Conservation (phyloP, 805 yeast genomes). For the Cyberlindnera bimundalis region DNA sequence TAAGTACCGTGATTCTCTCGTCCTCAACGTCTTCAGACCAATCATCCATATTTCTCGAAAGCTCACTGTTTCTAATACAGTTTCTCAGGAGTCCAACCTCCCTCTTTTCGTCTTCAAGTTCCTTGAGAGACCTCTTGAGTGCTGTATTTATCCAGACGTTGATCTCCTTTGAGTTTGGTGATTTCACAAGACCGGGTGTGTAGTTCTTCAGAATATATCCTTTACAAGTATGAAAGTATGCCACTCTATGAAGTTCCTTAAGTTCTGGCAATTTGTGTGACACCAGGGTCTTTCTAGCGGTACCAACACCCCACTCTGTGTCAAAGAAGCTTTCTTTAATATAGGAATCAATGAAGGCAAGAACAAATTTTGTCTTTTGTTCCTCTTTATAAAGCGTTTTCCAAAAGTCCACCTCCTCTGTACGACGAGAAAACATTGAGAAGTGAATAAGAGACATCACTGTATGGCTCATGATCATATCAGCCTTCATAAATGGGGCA, state of each 20-base stretch:
- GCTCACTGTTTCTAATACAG: neutral
- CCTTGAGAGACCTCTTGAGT: neutral
- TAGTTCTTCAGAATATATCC: neutral
- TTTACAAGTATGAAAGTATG: neutral
- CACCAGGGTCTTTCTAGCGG: neutral
- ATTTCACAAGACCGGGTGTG: neutral
- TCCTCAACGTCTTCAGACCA: neutral
- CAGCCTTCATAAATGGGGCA: neutral
- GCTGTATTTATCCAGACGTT: neutral
- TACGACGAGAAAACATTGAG: neutral
- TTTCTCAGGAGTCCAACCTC: neutral
- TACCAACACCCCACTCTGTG: neutral
- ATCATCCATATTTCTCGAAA: neutral
- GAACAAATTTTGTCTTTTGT: constrained; percentile 1
- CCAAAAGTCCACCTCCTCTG: constrained; percentile 3
- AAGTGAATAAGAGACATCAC: constrained; percentile 7
- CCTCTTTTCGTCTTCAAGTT: neutral
- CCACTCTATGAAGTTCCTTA: neutral
- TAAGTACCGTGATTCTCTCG: neutral
- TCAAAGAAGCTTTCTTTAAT: neutral
- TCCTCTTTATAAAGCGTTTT: neutral
- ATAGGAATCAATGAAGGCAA: constrained; percentile 1
- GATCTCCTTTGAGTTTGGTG: too few species aligned
- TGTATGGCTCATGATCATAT: neutral
- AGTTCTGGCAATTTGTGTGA: neutral